phyloP scores from a whole-genome alignment of 148 eudicot species.

The Polygonum maritimum region DNA sequence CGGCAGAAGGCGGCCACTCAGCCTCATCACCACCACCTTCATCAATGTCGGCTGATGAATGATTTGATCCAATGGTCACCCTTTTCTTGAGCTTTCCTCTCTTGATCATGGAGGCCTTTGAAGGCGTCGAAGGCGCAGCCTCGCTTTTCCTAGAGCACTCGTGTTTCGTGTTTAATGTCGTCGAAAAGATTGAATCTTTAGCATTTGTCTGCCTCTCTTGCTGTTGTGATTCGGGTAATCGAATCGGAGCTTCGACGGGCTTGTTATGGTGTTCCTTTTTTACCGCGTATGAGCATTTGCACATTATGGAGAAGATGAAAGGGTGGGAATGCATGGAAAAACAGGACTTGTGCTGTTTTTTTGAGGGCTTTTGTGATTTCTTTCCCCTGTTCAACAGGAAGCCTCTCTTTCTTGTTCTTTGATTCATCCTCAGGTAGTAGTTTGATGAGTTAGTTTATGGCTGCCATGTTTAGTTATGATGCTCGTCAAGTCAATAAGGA shows the following conservation, averaged over 20 bases:
- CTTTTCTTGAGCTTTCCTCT: constrained; percentile 33
- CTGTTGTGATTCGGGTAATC: constrained; percentile 3
- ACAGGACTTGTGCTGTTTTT: not conserved
- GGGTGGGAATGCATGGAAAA: constrained; percentile 33
- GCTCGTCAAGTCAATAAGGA: not conserved
- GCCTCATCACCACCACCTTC: constrained; percentile 23
- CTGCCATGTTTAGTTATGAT: constrained; percentile 11
- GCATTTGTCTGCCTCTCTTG: not conserved
- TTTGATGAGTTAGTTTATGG: constrained; percentile 10
- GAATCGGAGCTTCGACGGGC: not conserved
- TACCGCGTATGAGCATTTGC: constrained; percentile 32
- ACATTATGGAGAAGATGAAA: constrained; percentile 38
- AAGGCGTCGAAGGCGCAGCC: not conserved
- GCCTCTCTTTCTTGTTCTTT: not conserved
- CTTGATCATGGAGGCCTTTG: constrained; percentile 19
- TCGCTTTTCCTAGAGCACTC: constrained; percentile 13
- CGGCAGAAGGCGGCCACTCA: constrained; percentile 41
- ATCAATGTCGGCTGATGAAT: constrained; percentile 12
- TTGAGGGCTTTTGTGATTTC: not conserved
- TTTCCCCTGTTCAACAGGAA: not conserved
- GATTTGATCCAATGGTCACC: constrained; percentile 29
- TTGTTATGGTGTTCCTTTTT: constrained; percentile 21
- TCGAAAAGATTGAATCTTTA: not conserved
- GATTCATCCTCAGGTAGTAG: constrained; percentile 10
- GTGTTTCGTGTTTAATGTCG: not conserved